Base-by-base conservation (phyloP, 805 yeast genomes). In the Candida jianshihensis region DNA sequence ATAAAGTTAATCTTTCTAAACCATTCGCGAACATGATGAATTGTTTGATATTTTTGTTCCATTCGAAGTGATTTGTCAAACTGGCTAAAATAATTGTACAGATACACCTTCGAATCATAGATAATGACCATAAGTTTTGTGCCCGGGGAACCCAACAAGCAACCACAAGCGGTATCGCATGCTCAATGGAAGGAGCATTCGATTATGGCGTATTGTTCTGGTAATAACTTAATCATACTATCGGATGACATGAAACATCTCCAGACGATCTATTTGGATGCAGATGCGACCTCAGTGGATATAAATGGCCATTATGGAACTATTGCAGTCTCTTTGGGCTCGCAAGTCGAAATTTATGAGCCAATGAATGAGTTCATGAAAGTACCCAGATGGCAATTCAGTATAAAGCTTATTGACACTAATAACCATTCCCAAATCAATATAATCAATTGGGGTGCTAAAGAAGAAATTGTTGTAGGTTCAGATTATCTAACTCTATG, bases 121-220 rank as follows among this genome's bases (percentile, higher is more conserved):
- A 11, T n/a, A 15, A 78, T 81, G 87, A 65, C 81, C 5, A 57
- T 83, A 37, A 75, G 75, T 39, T 79, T 83, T 51, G 73, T 85
- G 31, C 96, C 96, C 2, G 97, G 97, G 2, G 85, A 84, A 53
- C 92, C 92, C 15, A 82, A 80, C 54, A 58, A 64, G 31, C 54
- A 73, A 1, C 66, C 64, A 12, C 73, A 72, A 44, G 63, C 86
- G 1, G 71, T 77, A 18, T 64, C 75, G 28, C 80, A 77, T 41
- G 71, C 68, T 6, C 60, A 63, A 26, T 87, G 95, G 95, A 75
- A 75, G 37, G 66, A 67, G 10, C 75, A 74, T 40, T 71, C 75
- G 35, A 58, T 87, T 2, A 60, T 83, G 24, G 78, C 77, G 2
- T 90, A 90, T 55, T 83, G 88, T 39, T 85, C 96, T 1, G 97